These are phyloP conservation scores for Conringia planisiliqua DNA, from an alignment of 345 rosid species.

Conservation along the genomic window DNA sequence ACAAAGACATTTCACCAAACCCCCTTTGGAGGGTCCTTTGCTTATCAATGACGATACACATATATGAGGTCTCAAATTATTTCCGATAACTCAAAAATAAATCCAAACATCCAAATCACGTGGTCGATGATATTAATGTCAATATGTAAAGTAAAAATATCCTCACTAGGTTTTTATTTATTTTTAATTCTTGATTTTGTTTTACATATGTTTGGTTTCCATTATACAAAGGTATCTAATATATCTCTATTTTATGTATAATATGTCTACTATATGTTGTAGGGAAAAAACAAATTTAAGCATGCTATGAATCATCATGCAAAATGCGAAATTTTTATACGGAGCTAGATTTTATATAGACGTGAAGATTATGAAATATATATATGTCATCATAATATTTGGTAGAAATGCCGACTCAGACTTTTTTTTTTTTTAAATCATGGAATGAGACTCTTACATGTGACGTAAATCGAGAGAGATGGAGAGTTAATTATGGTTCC, in stretches of 20 bases:
- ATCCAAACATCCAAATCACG: conserved; percentile 15
- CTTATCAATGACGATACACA: conserved; percentile 16
- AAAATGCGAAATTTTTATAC: not conserved
- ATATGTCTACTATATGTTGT: not conserved
- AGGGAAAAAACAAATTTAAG: not conserved
- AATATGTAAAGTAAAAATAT: not conserved
- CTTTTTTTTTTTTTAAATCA: not conserved
- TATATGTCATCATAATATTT: not conserved
- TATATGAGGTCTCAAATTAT: conserved; percentile 18
- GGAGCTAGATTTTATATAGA: not conserved
- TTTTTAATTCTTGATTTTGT: not conserved
- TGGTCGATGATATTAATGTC: conserved; percentile 14
- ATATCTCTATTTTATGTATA: not conserved
- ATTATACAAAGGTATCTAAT: not conserved
- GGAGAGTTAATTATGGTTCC: conserved; percentile 1
- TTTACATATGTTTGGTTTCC: not conserved
- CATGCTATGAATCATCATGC: not conserved
- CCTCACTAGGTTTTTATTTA: not conserved
- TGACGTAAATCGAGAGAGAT: conserved; percentile 1
- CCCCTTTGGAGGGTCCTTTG: conserved; percentile 17
- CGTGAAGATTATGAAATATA: not conserved
- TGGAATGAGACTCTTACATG: not conserved
- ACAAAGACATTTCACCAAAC: conserved; percentile 32
- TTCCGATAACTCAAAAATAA: not conserved
- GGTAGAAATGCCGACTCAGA: not conserved